Evolutionary conservation across 352 stramenopile species (phyloP).

Genomic region (Globisporangium orthogonon): DNA sequence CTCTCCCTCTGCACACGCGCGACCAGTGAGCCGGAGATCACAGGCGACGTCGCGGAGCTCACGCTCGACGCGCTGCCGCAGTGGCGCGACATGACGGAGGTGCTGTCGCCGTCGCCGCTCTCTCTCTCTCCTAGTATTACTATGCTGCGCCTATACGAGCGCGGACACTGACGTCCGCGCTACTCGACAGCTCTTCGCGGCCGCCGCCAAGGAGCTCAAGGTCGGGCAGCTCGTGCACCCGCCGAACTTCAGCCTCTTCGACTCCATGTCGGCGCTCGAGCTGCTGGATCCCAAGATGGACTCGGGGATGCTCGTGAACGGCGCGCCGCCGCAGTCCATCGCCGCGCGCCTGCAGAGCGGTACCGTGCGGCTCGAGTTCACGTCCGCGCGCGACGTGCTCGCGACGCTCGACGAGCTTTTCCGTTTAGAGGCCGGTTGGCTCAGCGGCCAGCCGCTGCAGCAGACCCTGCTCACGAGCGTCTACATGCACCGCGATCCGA

Average conservation of each 20-base stretch:
- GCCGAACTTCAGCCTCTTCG: constrained; percentile 86
- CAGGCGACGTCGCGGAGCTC: constrained; percentile 7
- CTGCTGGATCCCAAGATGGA: constrained; percentile 94
- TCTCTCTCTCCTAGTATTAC: background rate
- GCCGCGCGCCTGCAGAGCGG: constrained; percentile 33
- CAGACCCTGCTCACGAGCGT: constrained; percentile 89
- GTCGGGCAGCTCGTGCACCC: constrained; percentile 75
- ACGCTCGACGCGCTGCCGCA: constrained; percentile 22
- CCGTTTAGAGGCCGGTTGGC: constrained; percentile 71
- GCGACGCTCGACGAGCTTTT: constrained; percentile 76
- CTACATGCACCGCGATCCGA: constrained; percentile 78
- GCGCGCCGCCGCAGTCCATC: constrained; percentile 46
- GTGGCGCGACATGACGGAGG: constrained; percentile 49
- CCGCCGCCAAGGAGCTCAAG: constrained; percentile 70
- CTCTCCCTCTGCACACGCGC: background rate
- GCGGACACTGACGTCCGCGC: background rate
- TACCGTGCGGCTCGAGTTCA: constrained; percentile 48
- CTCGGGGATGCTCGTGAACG: constrained; percentile 78
- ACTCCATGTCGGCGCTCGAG: constrained; percentile 93
- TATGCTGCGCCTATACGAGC: background rate
- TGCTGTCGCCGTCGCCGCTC: constrained; percentile 10
- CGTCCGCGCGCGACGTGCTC: constrained; percentile 57
- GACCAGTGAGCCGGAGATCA: constrained; percentile 6
- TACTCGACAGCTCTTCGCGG: constrained; percentile 7
- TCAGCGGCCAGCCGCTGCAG: constrained; percentile 75